phyloP scores from a whole-genome alignment of 2,329 filamentous ascomycete genomes.

The Epichloe glyceriae region DNA sequence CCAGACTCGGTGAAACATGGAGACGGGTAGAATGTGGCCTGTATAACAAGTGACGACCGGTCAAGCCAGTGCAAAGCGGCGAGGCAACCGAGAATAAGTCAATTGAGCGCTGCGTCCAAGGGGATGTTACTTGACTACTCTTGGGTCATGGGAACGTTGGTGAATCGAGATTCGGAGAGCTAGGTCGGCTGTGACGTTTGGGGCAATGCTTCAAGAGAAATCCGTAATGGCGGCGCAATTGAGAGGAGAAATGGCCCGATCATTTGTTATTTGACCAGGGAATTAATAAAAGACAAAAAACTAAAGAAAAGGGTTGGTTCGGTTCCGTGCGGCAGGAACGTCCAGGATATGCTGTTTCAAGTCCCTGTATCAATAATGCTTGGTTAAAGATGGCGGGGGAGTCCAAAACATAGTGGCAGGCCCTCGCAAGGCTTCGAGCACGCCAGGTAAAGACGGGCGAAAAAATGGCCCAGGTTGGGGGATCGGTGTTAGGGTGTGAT shows the following conservation, averaged over 20 bases:
- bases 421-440: background rate
- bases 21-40: constrained; percentile 7
- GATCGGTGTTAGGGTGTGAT: background rate
- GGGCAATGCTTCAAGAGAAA: background rate
- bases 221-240: background rate
- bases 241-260: background rate
- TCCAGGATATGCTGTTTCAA: constrained; percentile 9
- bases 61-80: background rate
- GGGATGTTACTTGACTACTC: background rate
- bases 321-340: constrained; percentile 1
- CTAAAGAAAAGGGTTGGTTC: background rate
- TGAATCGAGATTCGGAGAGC: background rate
- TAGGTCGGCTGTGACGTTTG: background rate
- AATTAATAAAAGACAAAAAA: background rate
- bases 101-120: background rate
- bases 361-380: constrained; percentile 9
- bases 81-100: background rate
- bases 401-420: constrained; percentile 6
- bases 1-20: constrained; percentile 26
- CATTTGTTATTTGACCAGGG: background rate
- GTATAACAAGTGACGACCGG: background rate
- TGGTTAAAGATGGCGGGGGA: constrained; percentile 6
- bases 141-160: background rate
- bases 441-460: background rate
- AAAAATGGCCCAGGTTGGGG: background rate